Evolutionary conservation across 2,329 filamentous ascomycete genomes (phyloP), one percentile per base, ranked within the genome.

Genomic region (Colletotrichum shisoi): DNA sequence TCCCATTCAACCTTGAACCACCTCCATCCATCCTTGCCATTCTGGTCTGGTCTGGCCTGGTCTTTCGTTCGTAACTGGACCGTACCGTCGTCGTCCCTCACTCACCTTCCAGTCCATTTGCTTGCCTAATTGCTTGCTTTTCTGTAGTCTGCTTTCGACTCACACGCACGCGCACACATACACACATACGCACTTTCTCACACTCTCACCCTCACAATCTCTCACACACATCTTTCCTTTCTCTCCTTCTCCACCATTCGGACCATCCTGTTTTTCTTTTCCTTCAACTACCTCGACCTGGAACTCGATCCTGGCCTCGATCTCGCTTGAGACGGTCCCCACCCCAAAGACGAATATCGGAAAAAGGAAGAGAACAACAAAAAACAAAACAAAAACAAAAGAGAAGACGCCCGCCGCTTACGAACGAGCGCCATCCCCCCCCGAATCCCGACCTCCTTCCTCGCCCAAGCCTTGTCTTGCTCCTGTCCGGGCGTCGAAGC

Each of bases 241-340:
- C 56, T 24, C 27, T 39, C 34, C 48, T 15, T 15, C 48, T 61
- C 31, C 34, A n/a, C 46, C 54, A 24, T n/a, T 37, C 13, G 42
- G 34, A 34, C 37, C 27, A n/a, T 67, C 34, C 54, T 39, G 39
- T 31, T 54, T 63, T 40, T 42, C 63, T 21, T 46, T 57, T 57
- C 54, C 44, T 37, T 54, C 19, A n/a, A 39, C 56, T n/a, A 31
- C 39, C 27, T 39, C 17, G 21, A 42, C 27, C 11, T 39, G 27
- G 27, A 31, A 31, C 27, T 31, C 27, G 27, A 31, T 31, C 27
- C 27, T 31, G 27, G 31, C 39, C 27, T 27, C 12, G 21, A 42
- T 40, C 11, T 39, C 21, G 21, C 34, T 9, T 21, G 24, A 48
- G 24, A 51, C 57, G 42, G 12, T 8, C 57, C 21, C n/a, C 12